These are phyloP conservation scores for Adansonia digitata DNA, from an alignment of 345 rosid genomes.

Conservation along the genomic window DNA sequence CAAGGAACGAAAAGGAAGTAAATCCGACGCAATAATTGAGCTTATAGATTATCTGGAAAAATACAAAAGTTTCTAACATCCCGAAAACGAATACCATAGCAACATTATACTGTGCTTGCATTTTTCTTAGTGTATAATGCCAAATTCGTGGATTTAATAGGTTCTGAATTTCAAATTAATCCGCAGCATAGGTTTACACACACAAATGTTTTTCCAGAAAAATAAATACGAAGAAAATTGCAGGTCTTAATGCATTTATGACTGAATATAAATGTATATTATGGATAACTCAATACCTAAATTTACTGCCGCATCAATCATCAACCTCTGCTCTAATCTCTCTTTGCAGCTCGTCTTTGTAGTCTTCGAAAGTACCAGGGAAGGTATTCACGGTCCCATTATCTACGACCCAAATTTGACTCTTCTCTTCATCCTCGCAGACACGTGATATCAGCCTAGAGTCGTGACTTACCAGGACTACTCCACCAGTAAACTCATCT, in stretches of 20 bases:
- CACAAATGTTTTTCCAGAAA: background rate
- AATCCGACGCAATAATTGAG: no score
- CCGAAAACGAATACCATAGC: background rate
- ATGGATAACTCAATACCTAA: background rate
- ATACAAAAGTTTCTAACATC: background rate
- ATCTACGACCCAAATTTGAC: conserved; percentile 91
- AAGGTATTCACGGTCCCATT: conserved; percentile 61
- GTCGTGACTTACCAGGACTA: conserved; percentile 94
- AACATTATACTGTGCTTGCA: background rate
- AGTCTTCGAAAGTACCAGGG: conserved; percentile 71
- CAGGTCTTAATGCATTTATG: background rate
- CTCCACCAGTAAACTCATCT: conserved; percentile 91
- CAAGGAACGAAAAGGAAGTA: no score
- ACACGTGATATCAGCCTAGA: conserved; percentile 87
- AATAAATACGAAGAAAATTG: background rate
- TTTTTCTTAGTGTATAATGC: background rate
- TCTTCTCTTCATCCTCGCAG: conserved; percentile 80
- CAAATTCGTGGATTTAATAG: background rate
- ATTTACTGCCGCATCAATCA: conserved; percentile 30
- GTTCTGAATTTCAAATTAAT: background rate
- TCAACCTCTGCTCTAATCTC: conserved; percentile 81
- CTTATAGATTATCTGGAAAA: background rate
- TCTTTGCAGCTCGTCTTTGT: conserved; percentile 78
- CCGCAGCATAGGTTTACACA: conserved; percentile 9
- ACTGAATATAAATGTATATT: background rate